phyloP scores from a whole-genome alignment of 805 yeast genomes.

The Kluyveromyces lactis region DNA sequence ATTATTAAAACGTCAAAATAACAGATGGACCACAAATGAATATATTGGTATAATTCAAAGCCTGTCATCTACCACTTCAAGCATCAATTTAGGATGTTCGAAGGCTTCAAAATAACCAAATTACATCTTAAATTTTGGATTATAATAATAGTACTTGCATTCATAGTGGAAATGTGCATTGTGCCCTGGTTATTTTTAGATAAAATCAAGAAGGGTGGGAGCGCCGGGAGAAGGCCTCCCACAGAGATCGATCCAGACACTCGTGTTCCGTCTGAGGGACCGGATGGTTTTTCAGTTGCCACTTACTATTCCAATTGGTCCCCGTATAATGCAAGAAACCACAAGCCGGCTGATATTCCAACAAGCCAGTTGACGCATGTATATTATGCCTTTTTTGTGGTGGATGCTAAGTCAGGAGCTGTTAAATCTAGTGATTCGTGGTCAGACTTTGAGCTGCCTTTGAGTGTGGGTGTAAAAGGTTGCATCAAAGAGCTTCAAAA shows the following conservation, averaged over 20 bases:
- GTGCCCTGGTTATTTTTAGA: not conserved
- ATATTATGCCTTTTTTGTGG: constrained; percentile 67
- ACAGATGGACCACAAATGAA: too few species aligned
- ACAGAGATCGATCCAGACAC: constrained; percentile 7
- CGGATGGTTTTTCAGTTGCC: constrained; percentile 20
- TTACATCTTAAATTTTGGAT: not conserved
- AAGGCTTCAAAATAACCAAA: not conserved
- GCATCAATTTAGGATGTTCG: not conserved
- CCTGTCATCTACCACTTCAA: not conserved
- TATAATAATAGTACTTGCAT: not conserved
- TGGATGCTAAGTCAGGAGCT: constrained; percentile 46
- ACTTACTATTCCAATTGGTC: constrained; percentile 58
- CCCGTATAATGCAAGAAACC: constrained; percentile 51
- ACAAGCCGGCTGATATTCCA: constrained; percentile 56
- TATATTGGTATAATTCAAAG: not conserved
- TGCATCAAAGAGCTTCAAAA: not conserved
- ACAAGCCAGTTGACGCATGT: constrained; percentile 50
- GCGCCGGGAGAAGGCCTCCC: not conserved
- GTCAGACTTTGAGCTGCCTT: constrained; percentile 47
- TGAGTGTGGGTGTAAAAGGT: not conserved
- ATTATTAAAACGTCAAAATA: too few species aligned
- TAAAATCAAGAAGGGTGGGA: not conserved
- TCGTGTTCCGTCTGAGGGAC: not conserved
- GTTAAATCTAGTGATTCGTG: constrained; percentile 51
- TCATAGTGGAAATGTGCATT: constrained; percentile 4